phyloP scores from a whole-genome alignment of 176 grass and related monocot species.

The Neostapfia colusana region DNA sequence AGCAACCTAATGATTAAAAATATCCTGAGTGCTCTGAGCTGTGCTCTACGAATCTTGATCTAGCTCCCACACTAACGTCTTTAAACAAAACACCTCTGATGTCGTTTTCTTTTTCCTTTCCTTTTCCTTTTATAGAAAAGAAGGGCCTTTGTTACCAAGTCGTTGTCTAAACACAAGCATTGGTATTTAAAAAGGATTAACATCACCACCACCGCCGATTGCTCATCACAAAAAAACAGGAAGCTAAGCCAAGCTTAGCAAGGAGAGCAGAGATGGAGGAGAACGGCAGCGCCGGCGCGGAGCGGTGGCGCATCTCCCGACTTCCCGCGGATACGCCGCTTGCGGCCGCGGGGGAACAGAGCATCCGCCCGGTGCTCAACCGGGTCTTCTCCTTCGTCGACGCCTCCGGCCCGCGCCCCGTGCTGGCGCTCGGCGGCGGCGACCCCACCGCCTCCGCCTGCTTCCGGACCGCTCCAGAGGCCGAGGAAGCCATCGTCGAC shows the following conservation, averaged over 20 bases:
- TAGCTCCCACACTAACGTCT: no score
- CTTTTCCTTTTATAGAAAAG: no score
- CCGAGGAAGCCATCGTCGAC: slow-evolving; percentile 69
- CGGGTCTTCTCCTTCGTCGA: slow-evolving; percentile 41
- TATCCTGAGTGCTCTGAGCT: no score
- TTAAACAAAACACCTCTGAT: no score
- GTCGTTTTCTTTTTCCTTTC: no score
- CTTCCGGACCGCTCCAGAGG: slow-evolving; percentile 61
- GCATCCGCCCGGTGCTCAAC: slow-evolving; percentile 54
- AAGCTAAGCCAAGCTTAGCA: not conserved
- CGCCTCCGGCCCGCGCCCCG: slow-evolving; percentile 36
- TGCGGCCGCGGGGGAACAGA: slow-evolving; percentile 24
- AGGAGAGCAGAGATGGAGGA: slow-evolving; percentile 42
- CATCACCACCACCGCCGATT: not conserved
- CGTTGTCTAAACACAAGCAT: not conserved
- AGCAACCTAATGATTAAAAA: no score
- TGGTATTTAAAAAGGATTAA: not conserved
- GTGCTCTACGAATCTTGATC: no score
- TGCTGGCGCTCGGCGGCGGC: slow-evolving; percentile 57
- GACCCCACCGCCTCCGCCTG: slow-evolving; percentile 66
- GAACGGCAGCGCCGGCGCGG: slow-evolving; percentile 6
- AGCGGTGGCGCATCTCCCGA: slow-evolving; percentile 52
- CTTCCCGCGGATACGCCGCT: slow-evolving; percentile 11
- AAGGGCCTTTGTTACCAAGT: not conserved
- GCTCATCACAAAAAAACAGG: not conserved